These are phyloP conservation scores for Haplosporangium gracile DNA, from an alignment of 192 early-diverging fungal species.

Conservation along the genomic window DNA sequence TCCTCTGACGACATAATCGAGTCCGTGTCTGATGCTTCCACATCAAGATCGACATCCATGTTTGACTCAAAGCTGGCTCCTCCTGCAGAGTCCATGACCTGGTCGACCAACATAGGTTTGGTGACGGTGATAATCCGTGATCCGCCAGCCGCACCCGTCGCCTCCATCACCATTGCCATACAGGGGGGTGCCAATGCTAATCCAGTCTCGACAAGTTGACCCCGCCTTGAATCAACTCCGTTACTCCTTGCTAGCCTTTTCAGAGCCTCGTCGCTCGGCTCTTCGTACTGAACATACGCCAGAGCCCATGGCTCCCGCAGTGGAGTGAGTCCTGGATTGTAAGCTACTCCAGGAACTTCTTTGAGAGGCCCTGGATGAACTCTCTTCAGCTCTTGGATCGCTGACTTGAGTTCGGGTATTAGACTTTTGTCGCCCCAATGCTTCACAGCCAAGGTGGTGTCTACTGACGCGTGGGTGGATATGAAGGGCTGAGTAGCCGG, in stretches of 20 bases:
- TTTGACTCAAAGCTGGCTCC: not conserved
- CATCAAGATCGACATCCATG: conserved; percentile 20
- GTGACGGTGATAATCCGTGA: conserved; percentile 50
- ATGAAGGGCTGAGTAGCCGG: conserved; percentile 5
- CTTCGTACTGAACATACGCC: conserved; percentile 38
- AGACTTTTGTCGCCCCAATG: conserved; percentile 33
- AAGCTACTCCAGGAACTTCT: conserved; percentile 30
- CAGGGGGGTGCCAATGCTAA: conserved; percentile 37
- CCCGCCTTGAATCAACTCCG: not conserved
- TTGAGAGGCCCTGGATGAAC: conserved; percentile 46
- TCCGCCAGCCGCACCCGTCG: not conserved
- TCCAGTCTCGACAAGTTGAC: conserved; percentile 12
- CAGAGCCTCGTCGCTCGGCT: not conserved
- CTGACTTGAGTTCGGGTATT: conserved; percentile 36
- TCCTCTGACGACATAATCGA: conserved; percentile 45
- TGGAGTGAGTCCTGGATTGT: conserved; percentile 15
- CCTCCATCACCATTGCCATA: conserved; percentile 57
- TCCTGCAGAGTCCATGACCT: conserved; percentile 52
- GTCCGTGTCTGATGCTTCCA: conserved; percentile 39
- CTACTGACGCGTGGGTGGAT: not conserved
- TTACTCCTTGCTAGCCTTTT: not conserved
- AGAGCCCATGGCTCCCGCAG: conserved; percentile 49
- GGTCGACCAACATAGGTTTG: conserved; percentile 47
- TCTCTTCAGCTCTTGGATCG: conserved; percentile 32
- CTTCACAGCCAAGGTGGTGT: not conserved